Conservation (phyloP, 2,329 filamentous ascomycete genomes). For the Colletotrichum godetiae region DNA sequence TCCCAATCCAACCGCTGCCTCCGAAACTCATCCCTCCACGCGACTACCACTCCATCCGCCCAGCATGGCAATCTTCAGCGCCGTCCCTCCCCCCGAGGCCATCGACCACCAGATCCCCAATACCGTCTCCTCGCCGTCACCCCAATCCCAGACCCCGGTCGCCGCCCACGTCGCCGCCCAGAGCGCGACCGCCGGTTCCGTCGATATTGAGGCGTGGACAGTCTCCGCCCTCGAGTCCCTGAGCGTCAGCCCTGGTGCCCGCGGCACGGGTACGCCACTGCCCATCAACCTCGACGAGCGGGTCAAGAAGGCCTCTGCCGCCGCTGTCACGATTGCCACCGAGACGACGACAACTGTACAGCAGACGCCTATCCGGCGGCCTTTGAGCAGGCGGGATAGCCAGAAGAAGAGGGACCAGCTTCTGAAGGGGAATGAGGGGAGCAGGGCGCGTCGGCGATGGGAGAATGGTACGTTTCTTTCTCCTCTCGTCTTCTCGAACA, state of each 20-base stretch:
- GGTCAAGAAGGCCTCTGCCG: constrained; percentile 27
- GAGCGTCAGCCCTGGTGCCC: constrained; percentile 65
- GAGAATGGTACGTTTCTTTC: constrained; percentile 78
- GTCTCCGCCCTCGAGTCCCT: constrained; percentile 66
- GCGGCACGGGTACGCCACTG: constrained; percentile 72
- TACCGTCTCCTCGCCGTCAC: constrained; percentile 37
- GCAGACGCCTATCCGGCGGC: constrained; percentile 53
- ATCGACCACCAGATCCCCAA: constrained; percentile 37
- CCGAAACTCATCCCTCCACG: neutral
- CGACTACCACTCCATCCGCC: neutral
- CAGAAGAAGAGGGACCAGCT: constrained; percentile 75
- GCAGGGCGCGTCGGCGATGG: constrained; percentile 86
- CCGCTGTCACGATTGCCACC: constrained; percentile 28
- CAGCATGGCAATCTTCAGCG: constrained; percentile 64
- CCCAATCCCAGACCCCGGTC: constrained; percentile 22
- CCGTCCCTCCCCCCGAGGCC: constrained; percentile 60
- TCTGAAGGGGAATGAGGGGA: constrained; percentile 91
- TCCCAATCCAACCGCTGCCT: neutral
- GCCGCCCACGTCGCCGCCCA: constrained; percentile 38
- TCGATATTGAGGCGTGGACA: constrained; percentile 77
- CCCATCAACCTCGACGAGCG: constrained; percentile 80
- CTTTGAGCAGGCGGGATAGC: constrained; percentile 64
- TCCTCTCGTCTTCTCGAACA: neutral
- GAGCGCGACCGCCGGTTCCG: constrained; percentile 45
- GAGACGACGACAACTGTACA: constrained; percentile 27